Percentiles rank a stretch among this genome's conserved stretches.
Conservation (phyloP, 177 flowering plant genomes). For the Vitis hybrid region DNA sequence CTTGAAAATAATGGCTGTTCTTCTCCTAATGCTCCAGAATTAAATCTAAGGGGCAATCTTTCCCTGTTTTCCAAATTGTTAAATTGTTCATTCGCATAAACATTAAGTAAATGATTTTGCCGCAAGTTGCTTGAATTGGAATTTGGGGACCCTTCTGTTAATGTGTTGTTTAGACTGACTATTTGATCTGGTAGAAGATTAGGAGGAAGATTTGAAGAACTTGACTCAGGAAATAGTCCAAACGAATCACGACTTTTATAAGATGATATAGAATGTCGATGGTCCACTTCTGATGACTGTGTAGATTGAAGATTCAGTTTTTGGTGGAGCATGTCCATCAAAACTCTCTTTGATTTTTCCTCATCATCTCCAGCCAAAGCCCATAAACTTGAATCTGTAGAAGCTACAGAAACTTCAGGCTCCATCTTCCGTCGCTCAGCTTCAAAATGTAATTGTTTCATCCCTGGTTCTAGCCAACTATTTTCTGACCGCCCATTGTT, state of each 20-base stretch:
- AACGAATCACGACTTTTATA: background rate
- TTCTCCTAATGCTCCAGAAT: background rate
- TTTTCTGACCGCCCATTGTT: slow-evolving; percentile 2
- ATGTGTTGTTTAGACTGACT: background rate
- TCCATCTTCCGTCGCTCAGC: slow-evolving; percentile 2
- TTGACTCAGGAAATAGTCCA: slow-evolving; percentile 2
- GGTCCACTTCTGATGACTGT: background rate
- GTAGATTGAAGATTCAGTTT: background rate
- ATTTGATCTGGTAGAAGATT: slow-evolving; percentile 2
- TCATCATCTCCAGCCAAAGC: background rate
- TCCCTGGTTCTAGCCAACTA: background rate
- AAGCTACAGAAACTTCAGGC: background rate
- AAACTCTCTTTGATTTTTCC: slow-evolving; percentile 7
- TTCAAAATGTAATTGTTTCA: slow-evolving; percentile 8
- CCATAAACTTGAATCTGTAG: slow-evolving; percentile 2
- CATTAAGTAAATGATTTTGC: slow-evolving; percentile 9
- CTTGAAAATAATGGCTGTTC: background rate
- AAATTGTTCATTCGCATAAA: background rate
- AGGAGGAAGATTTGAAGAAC: background rate
- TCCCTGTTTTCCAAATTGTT: slow-evolving; percentile 3
- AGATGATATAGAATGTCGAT: slow-evolving; percentile 6
- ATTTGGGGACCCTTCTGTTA: slow-evolving; percentile 7
- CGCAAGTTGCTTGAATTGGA: slow-evolving; percentile 4
- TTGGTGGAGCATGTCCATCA: slow-evolving; percentile 8
- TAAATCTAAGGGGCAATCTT: slow-evolving; percentile 2